phyloP scores from a whole-genome alignment of 768 basidiomycete species.

The Leccinum broughii region DNA sequence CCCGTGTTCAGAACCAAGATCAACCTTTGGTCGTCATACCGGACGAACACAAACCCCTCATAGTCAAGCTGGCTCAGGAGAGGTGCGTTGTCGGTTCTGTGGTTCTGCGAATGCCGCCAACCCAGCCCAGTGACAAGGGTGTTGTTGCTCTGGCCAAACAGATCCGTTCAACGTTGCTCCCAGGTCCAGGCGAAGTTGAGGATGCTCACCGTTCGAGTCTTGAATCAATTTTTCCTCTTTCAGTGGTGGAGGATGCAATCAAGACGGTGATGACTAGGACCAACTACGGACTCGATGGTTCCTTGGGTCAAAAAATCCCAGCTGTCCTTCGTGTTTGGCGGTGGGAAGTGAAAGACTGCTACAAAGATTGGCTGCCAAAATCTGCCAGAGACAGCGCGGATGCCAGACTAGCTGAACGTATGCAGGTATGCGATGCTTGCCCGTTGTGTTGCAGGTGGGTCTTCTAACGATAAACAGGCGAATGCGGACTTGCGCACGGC shows the following conservation, averaged over 20 bases:
- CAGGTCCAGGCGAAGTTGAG: conserved; percentile 57
- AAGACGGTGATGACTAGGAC: conserved; percentile 60
- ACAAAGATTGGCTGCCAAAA: conserved; percentile 65
- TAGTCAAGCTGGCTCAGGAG: conserved; percentile 84
- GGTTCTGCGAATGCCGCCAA: conserved; percentile 8
- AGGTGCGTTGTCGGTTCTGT: conserved; percentile 50
- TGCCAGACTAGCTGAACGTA: conserved; percentile 59
- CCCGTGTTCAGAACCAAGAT: conserved; percentile 46
- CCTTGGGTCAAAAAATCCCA: conserved; percentile 52
- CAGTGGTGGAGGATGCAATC: conserved; percentile 63
- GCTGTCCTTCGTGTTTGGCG: conserved; percentile 75
- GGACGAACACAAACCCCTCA: conserved; percentile 66
- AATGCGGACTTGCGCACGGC: conserved; percentile 52
- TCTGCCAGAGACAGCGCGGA: conserved; percentile 63
- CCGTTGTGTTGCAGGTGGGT: not conserved
- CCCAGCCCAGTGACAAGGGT: conserved; percentile 65
- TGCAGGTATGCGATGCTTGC: conserved; percentile 47
- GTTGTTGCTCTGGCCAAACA: conserved; percentile 61
- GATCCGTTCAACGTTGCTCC: conserved; percentile 68
- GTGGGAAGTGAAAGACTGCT: conserved; percentile 75
- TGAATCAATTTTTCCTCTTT: conserved; percentile 43
- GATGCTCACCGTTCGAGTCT: conserved; percentile 35
- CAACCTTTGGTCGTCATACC: conserved; percentile 60
- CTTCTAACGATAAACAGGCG: conserved; percentile 44
- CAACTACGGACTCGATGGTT: conserved; percentile 76